Evolutionary conservation across 1,284 basidiomycete species (phyloP).

Genomic region (Tranzscheliella williamsii): DNA sequence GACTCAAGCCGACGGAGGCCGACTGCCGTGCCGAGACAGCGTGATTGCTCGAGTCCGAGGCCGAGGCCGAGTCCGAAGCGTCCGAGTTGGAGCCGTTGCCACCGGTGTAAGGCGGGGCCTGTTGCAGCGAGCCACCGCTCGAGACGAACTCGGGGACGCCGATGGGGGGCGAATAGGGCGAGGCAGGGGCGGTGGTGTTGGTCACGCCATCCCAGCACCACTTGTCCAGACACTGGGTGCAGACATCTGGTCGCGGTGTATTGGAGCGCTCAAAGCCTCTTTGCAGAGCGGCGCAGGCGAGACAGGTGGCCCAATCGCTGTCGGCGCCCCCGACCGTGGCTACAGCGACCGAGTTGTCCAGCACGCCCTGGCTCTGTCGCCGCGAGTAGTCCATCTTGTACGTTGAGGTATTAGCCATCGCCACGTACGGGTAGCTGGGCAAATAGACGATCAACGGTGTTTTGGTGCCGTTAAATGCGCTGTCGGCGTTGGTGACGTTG

Average conservation of each 20-base stretch:
- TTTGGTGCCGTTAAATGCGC: constrained; percentile 47
- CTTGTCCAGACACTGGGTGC: constrained; percentile 41
- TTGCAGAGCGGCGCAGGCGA: constrained; percentile 50
- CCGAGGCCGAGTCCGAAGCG: constrained; percentile 3
- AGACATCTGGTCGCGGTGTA: constrained; percentile 32
- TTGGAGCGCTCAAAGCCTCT: constrained; percentile 49
- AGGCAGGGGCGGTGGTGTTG: constrained; percentile 33
- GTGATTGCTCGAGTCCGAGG: neutral
- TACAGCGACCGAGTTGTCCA: constrained; percentile 54
- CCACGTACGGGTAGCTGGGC: constrained; percentile 64
- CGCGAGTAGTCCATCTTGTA: constrained; percentile 61
- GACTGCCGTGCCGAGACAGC: neutral
- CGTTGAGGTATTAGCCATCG: constrained; percentile 47
- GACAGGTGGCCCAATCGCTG: constrained; percentile 45
- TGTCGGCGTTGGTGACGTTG: constrained; percentile 46
- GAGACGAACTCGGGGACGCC: constrained; percentile 49
- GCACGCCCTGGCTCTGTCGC: constrained; percentile 35
- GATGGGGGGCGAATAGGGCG: constrained; percentile 45
- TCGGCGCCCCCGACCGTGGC: constrained; percentile 51
- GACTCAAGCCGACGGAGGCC: neutral
- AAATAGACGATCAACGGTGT: constrained; percentile 64
- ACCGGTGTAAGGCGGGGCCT: constrained; percentile 43
- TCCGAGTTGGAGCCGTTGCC: constrained; percentile 42
- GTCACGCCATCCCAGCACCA: constrained; percentile 59
- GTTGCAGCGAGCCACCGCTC: constrained; percentile 27